Base-by-base conservation (phyloP, 352 stramenopile genomes). In the Vaucheria bursata region DNA sequence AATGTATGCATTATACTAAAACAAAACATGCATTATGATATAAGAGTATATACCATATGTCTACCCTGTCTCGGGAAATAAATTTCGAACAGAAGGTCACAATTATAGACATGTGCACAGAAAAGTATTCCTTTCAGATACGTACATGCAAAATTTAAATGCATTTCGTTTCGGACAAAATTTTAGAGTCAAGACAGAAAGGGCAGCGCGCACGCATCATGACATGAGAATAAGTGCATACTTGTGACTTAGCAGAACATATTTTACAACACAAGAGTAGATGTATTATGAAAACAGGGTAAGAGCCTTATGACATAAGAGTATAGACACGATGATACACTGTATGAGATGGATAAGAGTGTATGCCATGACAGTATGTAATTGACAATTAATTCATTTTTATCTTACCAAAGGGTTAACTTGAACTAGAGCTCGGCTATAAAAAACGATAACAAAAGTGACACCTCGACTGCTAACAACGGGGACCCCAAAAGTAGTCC, bases 361-460 rank as follows among this genome's bases (percentile, higher is more conserved):
- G 45, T n/a, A 59, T 59, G 45, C 45, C 18, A 59, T 59, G 25
- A 59, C 45, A 59, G 25, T 25, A 59, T 18, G 12, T 25, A 18
- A 59, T 59, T 18, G 12, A 25, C 45, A 25, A 25, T 25, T 59
- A 25, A 59, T 18, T 25, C 45, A 25, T 25, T 25, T 18, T 18
- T 25, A 25, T 25, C 53, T 68, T 34, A 68, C 53, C 8, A 34
- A 68, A 2, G 53, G 53, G 53, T 68, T 34, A 2, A 68, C 53
- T 31, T 2, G 2, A 2, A 81, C 68, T 4, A 72, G 39, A 29
- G 12, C 32, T 31, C 76, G 67, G 76, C 76, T 81, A 72, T 81
- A 81, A 66, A 81, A 81, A 7, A 81, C 76, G 31, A 81, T 81
- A 0, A 81, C 69, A 34, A 81, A 81, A 0, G 76, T 81, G 12